Evolutionary conservation across 345 rosid genomes (phyloP), one percentile per base, ranked within the genome.

Genomic region (Trapa incisa): DNA sequence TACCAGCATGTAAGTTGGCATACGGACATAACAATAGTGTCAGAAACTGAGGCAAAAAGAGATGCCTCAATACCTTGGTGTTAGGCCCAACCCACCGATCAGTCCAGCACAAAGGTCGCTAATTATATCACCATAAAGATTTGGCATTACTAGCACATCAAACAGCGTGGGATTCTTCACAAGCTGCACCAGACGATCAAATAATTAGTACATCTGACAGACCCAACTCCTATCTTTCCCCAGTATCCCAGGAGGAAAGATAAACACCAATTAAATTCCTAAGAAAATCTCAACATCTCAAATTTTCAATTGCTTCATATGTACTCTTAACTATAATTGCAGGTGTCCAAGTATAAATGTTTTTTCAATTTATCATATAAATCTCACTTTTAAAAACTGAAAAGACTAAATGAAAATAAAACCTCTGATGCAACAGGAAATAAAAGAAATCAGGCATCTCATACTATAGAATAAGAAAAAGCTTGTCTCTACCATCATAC

Each of bases 101-200:
- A 64, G 17, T 2, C 68, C 68, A 5, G 99, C 99, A 58, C 98
- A 95, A 73, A 95, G 83, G 54, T 95, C 99, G 38, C 99, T 95
- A 78, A 95, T 95, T 64, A 95, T 95, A 80, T 95, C 99, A 74
- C 99, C 98, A 69, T 95, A 95, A 1, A 95, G 97, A 72, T 95
- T 95, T 62, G 99, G 99, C 99, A 95, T 95, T 78, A 95, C 99
- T 84, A 95, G 73, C 12, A 95, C 99, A 79, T 95, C 99, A 80
- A 95, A 95, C 29, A 88, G 82, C 0, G 96, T 85, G 37, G 99
- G 99, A 80, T 92, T 95, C 82, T 92, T 95, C 79, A 95, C 99
- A 79, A 95, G 99, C 99, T 95, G 88, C 66, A 67, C 50, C 6
- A 60, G 52, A 47, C 65, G 62, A 72, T 68, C 50, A 73, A 70